phyloP scores from a whole-genome alignment of 2,329 filamentous ascomycete genomes.

The Colletotrichum sp. region DNA sequence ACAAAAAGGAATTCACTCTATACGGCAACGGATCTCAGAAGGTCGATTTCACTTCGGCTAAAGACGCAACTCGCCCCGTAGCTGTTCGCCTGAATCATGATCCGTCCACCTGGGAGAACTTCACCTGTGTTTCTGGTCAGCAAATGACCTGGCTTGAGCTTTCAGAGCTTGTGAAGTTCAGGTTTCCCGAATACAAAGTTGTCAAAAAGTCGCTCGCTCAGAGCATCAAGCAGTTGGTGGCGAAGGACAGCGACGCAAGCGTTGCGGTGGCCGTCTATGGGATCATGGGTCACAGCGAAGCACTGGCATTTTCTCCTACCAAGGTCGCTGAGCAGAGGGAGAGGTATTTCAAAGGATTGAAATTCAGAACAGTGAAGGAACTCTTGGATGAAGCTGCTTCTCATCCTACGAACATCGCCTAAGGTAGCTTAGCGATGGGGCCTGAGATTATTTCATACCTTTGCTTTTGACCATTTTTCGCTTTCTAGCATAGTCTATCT shows the following conservation, averaged over 20 bases:
- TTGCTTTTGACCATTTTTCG: fast-evolving
- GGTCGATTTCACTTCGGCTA: background rate
- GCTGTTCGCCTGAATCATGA: background rate
- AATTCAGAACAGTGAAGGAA: background rate
- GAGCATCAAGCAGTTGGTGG: background rate
- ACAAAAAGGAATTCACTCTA: background rate
- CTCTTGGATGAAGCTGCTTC: background rate
- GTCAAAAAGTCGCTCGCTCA: background rate
- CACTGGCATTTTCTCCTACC: fast-evolving
- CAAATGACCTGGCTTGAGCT: background rate
- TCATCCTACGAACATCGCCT: background rate
- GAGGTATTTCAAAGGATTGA: background rate
- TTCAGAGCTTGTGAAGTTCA: fast-evolving
- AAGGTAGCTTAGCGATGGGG: fast-evolving
- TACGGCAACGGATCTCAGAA: background rate
- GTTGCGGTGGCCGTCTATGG: background rate
- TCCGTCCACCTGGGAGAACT: background rate
- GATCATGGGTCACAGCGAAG: background rate
- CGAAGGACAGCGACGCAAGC: background rate
- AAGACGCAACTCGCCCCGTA: background rate
- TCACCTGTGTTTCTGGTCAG: background rate
- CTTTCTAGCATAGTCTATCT: no score
- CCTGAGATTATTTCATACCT: no score
- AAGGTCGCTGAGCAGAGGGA: background rate
- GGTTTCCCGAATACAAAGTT: background rate